Evolutionary conservation across 495 filamentous ascomycete genomes (phyloP).

Genomic region (Bathelium albidoporum): DNA sequence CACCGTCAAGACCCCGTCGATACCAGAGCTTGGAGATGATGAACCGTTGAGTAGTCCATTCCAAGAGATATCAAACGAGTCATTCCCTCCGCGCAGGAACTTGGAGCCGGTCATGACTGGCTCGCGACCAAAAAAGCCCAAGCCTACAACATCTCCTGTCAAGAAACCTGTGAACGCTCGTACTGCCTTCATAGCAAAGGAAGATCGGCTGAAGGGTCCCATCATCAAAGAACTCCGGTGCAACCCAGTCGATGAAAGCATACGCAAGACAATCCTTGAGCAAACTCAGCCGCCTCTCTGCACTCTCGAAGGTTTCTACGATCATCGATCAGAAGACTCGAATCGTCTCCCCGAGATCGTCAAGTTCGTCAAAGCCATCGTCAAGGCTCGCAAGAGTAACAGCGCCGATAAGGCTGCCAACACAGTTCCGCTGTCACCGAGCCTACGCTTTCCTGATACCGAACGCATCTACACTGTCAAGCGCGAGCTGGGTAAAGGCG

Average conservation of each 20-base stretch:
- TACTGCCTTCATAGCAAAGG: conserved; percentile 15
- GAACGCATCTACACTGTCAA: conserved; percentile 61
- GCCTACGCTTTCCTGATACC: conserved; percentile 55
- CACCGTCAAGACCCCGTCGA: conserved; percentile 31
- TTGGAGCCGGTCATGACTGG: neutral
- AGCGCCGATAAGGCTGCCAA: conserved; percentile 48
- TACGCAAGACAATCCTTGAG: conserved; percentile 64
- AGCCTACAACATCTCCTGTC: conserved; percentile 18
- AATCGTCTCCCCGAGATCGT: conserved; percentile 62
- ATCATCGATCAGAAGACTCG: conserved; percentile 47
- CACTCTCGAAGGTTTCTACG: conserved; percentile 67
- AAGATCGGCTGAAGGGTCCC: conserved; percentile 40
- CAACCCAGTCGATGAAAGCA: conserved; percentile 70
- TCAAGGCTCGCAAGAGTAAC: conserved; percentile 47
- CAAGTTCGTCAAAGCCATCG: conserved; percentile 59
- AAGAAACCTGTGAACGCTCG: conserved; percentile 16
- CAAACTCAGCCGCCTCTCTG: conserved; percentile 58
- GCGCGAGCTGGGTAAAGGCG: conserved; percentile 83
- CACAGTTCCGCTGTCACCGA: conserved; percentile 46
- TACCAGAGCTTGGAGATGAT: conserved; percentile 38
- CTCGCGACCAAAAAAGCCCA: neutral
- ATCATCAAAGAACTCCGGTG: conserved; percentile 75
- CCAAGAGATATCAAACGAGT: conserved; percentile 42
- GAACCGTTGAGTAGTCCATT: conserved; percentile 61
- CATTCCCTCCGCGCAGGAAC: neutral